Conservation (phyloP, 768 basidiomycete genomes). For the Rickenella mellea region DNA sequence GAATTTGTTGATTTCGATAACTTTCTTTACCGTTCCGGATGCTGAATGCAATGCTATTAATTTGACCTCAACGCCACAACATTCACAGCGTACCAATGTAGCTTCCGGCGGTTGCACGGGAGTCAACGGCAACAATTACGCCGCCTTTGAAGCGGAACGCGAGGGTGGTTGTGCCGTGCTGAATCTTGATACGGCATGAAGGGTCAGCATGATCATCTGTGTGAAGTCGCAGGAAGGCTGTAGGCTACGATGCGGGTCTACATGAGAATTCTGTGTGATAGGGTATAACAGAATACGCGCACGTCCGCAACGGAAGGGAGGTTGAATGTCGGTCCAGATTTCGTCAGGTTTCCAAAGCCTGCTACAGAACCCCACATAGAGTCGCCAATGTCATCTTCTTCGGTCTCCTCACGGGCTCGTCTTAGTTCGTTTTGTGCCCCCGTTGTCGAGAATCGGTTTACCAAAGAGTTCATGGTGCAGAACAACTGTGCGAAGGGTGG, state of each 20-base stretch:
- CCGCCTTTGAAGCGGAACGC: constrained; percentile 96
- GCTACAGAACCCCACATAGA: constrained; percentile 76
- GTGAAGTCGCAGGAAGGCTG: constrained; percentile 83
- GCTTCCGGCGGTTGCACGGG: constrained; percentile 92
- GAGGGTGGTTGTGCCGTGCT: constrained; percentile 96
- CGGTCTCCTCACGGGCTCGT: constrained; percentile 36
- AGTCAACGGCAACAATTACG: constrained; percentile 99
- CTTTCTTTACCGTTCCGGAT: constrained; percentile 96
- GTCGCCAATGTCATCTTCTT: constrained; percentile 58
- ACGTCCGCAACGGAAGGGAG: constrained; percentile 73
- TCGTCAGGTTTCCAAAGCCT: constrained; percentile 69
- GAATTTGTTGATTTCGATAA: constrained; percentile 99
- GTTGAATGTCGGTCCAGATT: constrained; percentile 63
- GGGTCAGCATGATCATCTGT: constrained; percentile 95
- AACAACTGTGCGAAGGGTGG: constrained; percentile 2
- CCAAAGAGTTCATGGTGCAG: constrained; percentile 57
- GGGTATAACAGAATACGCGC: constrained; percentile 20
- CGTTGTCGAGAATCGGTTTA: constrained; percentile 55
- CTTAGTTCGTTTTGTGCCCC: constrained; percentile 38
- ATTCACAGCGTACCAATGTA: constrained; percentile 62
- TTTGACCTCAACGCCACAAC: not conserved
- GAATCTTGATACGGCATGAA: constrained; percentile 92
- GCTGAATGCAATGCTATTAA: constrained; percentile 35
- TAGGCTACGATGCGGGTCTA: constrained; percentile 47
- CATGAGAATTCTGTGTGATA: not conserved